Base-by-base conservation (phyloP, 1,139 yeast species). In the Saccharomyces hybrid region DNA sequence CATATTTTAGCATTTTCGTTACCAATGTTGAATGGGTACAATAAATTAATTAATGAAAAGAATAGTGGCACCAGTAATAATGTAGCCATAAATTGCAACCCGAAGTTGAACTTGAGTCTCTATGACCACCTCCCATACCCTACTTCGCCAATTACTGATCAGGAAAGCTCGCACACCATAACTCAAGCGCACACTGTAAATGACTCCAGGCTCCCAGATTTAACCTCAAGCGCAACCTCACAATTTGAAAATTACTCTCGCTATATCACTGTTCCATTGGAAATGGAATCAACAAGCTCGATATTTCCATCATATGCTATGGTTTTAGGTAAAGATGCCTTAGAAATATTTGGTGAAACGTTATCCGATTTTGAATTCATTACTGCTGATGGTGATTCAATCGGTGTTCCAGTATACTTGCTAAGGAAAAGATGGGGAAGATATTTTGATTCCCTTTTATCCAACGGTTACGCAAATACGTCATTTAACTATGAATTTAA, bases 241-340 rank as follows among this genome's bases (percentile, higher is more conserved):
- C 68, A 73, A 53, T 86, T 85, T 65, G 84, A 80, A 56, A 88
- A 82, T 29, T 86, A 86, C 63, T 84, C 87, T n/a, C 82, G 83
- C 58, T 85, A 85, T 65, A 83, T 85, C 46, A 88, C 90, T 0
- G 93, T 91, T 1, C 80, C 82, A 29, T 73, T 83, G 2, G 83
- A 82, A 55, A 77, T 83, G 60, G 82, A 86, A 20, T 80, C 85
- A 1, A 82, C 84, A 32, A 73, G 83, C 51, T 81, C 89, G 0
- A 85, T 84, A 0, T 83, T 85, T 60, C 89, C 91, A 1, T 82
- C 88, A 1, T 82, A 84, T 53, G 91, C 95, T 0, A 83, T 85
- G 54, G 85, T 91, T 0, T 71, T 86, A 49, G 93, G 93, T 4
- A 77, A 88, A 62, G 84, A 82, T 64, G 87, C 89, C 0, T 77